These are phyloP conservation scores for Senna tora DNA, from an alignment of 306 rosid genomes.

Conservation along the genomic window DNA sequence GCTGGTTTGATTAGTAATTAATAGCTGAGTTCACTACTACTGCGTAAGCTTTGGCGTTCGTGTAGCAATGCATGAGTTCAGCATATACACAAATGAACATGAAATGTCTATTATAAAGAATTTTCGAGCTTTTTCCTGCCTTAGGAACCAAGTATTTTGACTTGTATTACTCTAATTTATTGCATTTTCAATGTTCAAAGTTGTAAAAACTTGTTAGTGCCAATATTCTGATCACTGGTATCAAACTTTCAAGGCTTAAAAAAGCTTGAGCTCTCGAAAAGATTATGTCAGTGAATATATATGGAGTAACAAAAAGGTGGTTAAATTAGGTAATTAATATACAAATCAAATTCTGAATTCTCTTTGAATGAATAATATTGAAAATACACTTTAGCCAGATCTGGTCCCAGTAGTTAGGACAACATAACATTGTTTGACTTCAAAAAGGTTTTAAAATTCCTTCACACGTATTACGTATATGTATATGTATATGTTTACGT, in stretches of 20 bases:
- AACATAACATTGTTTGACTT: not conserved
- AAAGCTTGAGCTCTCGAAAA: slow-evolving; percentile 20
- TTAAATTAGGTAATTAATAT: not conserved
- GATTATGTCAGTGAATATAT: not conserved
- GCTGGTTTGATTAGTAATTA: not conserved
- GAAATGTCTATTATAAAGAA: slow-evolving; percentile 3
- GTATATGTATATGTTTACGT: not conserved
- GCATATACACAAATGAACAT: not conserved
- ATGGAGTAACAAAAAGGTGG: not conserved
- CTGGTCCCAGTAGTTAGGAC: not conserved
- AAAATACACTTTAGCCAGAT: not conserved
- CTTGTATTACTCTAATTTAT: slow-evolving; percentile 38
- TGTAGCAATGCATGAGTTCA: slow-evolving; percentile 10
- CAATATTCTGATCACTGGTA: not conserved
- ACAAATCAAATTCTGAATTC: slow-evolving; percentile 10
- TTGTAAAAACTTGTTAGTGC: slow-evolving; percentile 18
- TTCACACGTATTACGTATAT: not conserved
- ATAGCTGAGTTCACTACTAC: not conserved
- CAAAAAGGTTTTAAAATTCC: not conserved
- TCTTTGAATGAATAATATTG: slow-evolving; percentile 2
- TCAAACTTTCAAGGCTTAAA: not conserved
- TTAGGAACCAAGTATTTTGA: slow-evolving; percentile 42
- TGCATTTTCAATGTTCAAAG: slow-evolving; percentile 46
- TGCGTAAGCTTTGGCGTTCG: not conserved
- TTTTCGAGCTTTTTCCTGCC: slow-evolving; percentile 21